Percentiles rank a stretch among this genome's conserved stretches.
phyloP scores from a whole-genome alignment of 2,329 filamentous ascomycete species.

The Hypoxylon sp. region DNA sequence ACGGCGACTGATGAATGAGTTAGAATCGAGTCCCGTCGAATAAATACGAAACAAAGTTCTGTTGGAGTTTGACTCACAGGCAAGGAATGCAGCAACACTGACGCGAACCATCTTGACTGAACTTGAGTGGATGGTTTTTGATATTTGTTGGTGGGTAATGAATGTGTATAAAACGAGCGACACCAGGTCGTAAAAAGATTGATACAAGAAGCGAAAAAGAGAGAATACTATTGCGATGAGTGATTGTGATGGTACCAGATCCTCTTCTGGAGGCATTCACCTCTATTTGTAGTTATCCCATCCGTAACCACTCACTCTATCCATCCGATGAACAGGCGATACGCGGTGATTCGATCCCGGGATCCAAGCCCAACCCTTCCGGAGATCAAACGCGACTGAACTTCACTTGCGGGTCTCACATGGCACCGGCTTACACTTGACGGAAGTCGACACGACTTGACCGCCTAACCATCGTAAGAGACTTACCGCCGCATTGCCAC shows the following conservation, averaged over 20 bases:
- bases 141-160: constrained; percentile 1
- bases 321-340: constrained; percentile 15
- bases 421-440: not conserved
- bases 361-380: constrained; percentile 27
- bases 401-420: constrained; percentile 2
- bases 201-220: constrained; percentile 15
- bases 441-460: constrained; percentile 16
- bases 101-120: constrained; percentile 49
- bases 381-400: constrained; percentile 30
- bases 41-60: not conserved
- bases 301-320: not conserved
- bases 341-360: not conserved
- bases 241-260: constrained; percentile 2
- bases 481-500: no score
- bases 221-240: constrained; percentile 1
- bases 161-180: constrained; percentile 19
- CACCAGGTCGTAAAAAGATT: constrained; percentile 30
- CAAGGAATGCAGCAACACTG: constrained; percentile 41
- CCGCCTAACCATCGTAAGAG: constrained; percentile 10
- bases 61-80: constrained; percentile 41
- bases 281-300: constrained; percentile 28
- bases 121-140: not conserved
- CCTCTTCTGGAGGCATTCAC: constrained; percentile 1
- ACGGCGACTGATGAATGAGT: constrained; percentile 42
- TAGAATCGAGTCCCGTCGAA: constrained; percentile 12